Base-by-base conservation (phyloP, 2,329 filamentous ascomycete genomes). In the Nigrospora oryzae region DNA sequence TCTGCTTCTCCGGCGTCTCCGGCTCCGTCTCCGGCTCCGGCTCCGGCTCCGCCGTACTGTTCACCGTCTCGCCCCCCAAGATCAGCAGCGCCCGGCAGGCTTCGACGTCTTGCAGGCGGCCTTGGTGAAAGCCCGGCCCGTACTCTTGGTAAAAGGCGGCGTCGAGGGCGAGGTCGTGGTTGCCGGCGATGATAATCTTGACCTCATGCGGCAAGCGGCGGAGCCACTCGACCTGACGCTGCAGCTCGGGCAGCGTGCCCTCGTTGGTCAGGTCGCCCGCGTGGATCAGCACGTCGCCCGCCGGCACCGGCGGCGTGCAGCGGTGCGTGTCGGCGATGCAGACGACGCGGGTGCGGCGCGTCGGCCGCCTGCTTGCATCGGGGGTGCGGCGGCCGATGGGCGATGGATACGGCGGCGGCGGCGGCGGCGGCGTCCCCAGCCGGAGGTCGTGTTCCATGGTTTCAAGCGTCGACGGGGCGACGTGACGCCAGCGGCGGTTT, bases 291-390 rank as follows among this genome's bases (percentile, higher is more conserved):
- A 90, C 77, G 58, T 90, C 84, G 36, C 85, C 86, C 17, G 72
- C 73, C 0, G 86, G 85, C 1, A 89, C 71, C 53, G 78, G 82
- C 53, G 77, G 69, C 3, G 71, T 71, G 52, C 69, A 73, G 58
- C 86, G 86, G 63, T 89, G 84, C 2, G 84, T 89, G 63, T 90
- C 86, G 4, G 85, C 86, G 45, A 89, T 74, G 64, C 84, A 88
- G 43, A 89, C 83, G 46, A 89, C 74, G 48, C 84, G 75, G 6
- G 83, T 81, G 50, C 74, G 66, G 43, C 71, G 63, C 11, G 62
- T 61, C 7, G 46, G 50, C 35, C 33, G 49, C 23, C 13, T 14
- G 14, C 8, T 13, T n/a, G 2, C 14, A 14, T 31, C 4, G 23
- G 4, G n/a, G 10, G 6, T 31, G 38, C 11, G 16, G 23, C 8